phyloP scores from a whole-genome alignment of 129 eudicot species.

The Saposhnikovia divaricata region DNA sequence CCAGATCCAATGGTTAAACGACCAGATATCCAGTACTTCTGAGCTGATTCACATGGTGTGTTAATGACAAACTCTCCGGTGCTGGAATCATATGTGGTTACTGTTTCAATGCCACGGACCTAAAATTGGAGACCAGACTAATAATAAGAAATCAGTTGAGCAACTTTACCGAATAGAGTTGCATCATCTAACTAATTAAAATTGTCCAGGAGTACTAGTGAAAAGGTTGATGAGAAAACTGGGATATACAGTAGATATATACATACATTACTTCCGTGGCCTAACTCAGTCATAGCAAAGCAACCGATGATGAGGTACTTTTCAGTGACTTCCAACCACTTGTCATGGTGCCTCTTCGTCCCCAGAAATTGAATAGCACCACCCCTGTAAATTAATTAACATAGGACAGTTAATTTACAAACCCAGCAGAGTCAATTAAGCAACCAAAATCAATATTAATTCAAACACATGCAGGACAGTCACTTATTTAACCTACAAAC shows the following conservation, averaged over 20 bases:
- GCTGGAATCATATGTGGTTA: conserved; percentile 73
- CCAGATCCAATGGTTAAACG: conserved; percentile 69
- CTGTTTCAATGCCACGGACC: conserved; percentile 95
- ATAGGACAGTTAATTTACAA: too few species aligned
- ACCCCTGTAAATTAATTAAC: too few species aligned
- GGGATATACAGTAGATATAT: not conserved
- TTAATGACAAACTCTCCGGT: conserved; percentile 65
- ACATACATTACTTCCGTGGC: conserved; percentile 97
- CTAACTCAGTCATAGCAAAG: conserved; percentile 97
- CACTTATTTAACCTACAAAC: too few species aligned
- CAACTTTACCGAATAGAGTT: not conserved
- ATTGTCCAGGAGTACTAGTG: not conserved
- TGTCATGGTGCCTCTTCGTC: conserved; percentile 85
- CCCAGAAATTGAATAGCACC: conserved; percentile 91
- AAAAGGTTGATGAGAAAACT: not conserved
- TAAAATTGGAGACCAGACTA: conserved; percentile 13
- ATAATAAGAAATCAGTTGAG: not conserved
- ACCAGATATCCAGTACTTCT: conserved; percentile 92
- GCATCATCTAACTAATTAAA: not conserved
- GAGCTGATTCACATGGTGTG: conserved; percentile 97
- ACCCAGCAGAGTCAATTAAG: too few species aligned
- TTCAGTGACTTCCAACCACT: conserved; percentile 69
- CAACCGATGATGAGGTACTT: conserved; percentile 63
- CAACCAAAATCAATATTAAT: too few species aligned
- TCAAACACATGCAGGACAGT: too few species aligned